Evolutionary conservation across 768 basidiomycete genomes (phyloP).

Genomic region (Gymnopilus dilepis): DNA sequence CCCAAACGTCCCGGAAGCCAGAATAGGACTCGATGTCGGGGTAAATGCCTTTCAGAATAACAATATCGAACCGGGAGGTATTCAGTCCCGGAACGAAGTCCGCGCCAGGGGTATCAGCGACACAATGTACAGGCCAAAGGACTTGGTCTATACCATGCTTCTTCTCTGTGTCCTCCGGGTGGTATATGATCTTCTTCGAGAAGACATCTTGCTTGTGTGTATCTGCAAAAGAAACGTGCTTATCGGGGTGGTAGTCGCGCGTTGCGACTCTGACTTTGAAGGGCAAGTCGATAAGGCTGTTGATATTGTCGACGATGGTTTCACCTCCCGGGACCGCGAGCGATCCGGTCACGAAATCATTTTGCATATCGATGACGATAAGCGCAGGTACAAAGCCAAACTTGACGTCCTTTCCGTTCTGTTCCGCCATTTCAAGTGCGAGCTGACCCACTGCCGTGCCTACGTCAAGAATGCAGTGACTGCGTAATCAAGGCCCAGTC

Average conservation of each 20-base stretch:
- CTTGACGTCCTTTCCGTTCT: constrained; percentile 5
- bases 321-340: constrained; percentile 71
- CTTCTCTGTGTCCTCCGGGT: constrained; percentile 41
- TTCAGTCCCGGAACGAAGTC: constrained; percentile 63
- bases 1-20: constrained; percentile 72
- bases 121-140: constrained; percentile 85
- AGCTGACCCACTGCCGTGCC: too few relatives aligned
- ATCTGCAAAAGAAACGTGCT: constrained; percentile 75
- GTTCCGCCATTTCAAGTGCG: neutral
- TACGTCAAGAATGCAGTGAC: neutral
- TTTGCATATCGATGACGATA: constrained; percentile 79
- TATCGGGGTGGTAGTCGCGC: constrained; percentile 60
- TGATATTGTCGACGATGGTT: constrained; percentile 60
- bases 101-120: constrained; percentile 62
- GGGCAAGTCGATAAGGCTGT: constrained; percentile 60
- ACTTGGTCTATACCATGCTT: constrained; percentile 50
- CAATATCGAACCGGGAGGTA: constrained; percentile 42
- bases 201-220: constrained; percentile 46
- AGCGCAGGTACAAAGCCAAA: constrained; percentile 54
- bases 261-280: constrained; percentile 59
- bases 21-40: constrained; percentile 76
- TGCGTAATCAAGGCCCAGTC: neutral
- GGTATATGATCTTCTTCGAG: constrained; percentile 46
- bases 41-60: constrained; percentile 62
- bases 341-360: constrained; percentile 80